Conservation (phyloP, 2,329 filamentous ascomycete genomes). For the Pseudocercospora eumusae region DNA sequence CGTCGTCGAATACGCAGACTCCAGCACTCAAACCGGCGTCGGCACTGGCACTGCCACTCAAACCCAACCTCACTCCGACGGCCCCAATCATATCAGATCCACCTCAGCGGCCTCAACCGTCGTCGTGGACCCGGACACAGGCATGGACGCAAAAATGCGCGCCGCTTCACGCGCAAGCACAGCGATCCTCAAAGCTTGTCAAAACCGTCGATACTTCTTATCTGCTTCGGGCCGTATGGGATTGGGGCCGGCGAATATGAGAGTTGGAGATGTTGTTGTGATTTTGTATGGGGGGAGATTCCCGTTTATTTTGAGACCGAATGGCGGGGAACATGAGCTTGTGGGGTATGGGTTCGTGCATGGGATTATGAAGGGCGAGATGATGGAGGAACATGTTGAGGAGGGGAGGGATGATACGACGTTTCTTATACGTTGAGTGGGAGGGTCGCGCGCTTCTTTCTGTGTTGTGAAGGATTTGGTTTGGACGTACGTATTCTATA, state of each 20-base stretch:
- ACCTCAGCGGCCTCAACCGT: not conserved
- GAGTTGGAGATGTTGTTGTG: not conserved
- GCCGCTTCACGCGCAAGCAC: not conserved
- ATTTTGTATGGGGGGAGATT: not conserved
- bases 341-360: not conserved
- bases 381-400: conserved; percentile 7
- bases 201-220: not conserved
- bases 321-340: not conserved
- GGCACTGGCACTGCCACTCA: not conserved
- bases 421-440: conserved; percentile 1
- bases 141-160: not conserved
- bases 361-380: conserved; percentile 4
- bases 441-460: too few relatives aligned
- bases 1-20: conserved; percentile 1
- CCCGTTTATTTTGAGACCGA: not conserved
- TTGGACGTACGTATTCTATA: not conserved
- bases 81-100: not conserved
- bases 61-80: not conserved
- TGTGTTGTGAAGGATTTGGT: not conserved
- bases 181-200: not conserved
- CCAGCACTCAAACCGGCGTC: not conserved
- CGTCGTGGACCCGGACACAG: conserved; percentile 3
- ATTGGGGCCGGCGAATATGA: not conserved
- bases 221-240: conserved; percentile 1
- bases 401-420: conserved; percentile 1